phyloP scores from a whole-genome alignment of 306 rosid genomes.

The Vigna mungo region DNA sequence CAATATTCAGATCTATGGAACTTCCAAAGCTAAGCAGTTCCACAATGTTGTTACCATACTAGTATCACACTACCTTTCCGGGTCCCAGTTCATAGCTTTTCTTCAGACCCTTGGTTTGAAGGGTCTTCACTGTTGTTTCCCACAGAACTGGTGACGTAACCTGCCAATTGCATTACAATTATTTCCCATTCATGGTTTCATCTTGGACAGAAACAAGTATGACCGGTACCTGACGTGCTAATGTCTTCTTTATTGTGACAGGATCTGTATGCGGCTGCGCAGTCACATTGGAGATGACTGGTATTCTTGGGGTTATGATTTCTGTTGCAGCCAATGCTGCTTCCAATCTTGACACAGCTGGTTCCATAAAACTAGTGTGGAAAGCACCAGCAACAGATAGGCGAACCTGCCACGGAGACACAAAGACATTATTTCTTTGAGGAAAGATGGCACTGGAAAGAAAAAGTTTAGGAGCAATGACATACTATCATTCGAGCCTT shows the following conservation, averaged over 20 bases:
- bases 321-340: slow-evolving; percentile 87
- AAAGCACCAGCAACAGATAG: slow-evolving; percentile 98
- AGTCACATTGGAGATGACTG: slow-evolving; percentile 93
- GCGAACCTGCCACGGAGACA: slow-evolving; percentile 68
- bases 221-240: slow-evolving; percentile 80
- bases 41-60: neutral
- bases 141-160: slow-evolving; percentile 98
- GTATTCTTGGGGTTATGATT: slow-evolving; percentile 84
- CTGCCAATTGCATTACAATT: slow-evolving; percentile 54
- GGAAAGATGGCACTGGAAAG: slow-evolving; percentile 20
- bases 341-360: slow-evolving; percentile 96
- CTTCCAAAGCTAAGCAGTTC: neutral
- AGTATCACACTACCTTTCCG: slow-evolving; percentile 72
- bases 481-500: slow-evolving; percentile 98
- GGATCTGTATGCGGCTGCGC: slow-evolving; percentile 94
- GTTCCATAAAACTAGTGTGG: slow-evolving; percentile 96
- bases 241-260: slow-evolving; percentile 75
- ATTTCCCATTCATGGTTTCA: slow-evolving; percentile 32
- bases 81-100: slow-evolving; percentile 96
- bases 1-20: neutral
- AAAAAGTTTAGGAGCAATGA: slow-evolving; percentile 5
- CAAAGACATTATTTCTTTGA: slow-evolving; percentile 37
- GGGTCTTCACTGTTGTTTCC: slow-evolving; percentile 95
- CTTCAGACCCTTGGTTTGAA: slow-evolving; percentile 77
- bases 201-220: slow-evolving; percentile 12